Base-by-base conservation (phyloP, 2,329 filamentous ascomycete genomes). In the Gremmenia infestans region DNA sequence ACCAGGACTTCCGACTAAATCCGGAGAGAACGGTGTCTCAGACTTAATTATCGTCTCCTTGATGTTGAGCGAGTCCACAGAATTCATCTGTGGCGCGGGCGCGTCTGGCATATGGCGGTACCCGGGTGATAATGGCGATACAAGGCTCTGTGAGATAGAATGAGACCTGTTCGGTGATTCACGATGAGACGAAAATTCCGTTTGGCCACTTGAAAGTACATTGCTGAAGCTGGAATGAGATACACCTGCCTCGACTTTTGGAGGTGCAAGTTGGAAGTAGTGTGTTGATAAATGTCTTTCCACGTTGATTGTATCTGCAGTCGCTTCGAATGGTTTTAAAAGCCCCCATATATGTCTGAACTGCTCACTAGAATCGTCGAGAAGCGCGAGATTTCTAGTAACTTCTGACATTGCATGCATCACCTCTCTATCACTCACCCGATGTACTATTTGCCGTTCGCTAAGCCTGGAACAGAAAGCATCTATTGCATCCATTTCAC, bases 361-460 rank as follows among this genome's bases (percentile, higher is more conserved):
- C 39, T 68, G 65, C 39, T 68, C 63, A 48, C 62, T 63, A 22
- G 72, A 71, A 56, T 73, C 71, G 56, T 72, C 71, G 6, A 72
- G 65, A 4, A 69, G 53, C 11, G 68, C 60, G 47, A 74, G 72
- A 25, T 67, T 71, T 52, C 63, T 66, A 17, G 69, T 68, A 6
- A 73, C 67, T 52, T 70, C 67, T 12, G 72, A 70, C 40, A 74
- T 66, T 25, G 63, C 69, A 57, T 70, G 67, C 55, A 70, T 68
- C 58, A 71, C 60, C 42, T 73, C 72, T 48, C 68, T 61, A 60
- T 75, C 73, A 54, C 73, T 75, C n/a, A 72, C 63, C n/a, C 73
- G 68, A 50, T 72, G 67, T 35, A 73, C 60, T 2, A 71, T 56
- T 55, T 72, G 71, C 14, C 72, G 67, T 28, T 72, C 67, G 28